Percentiles rank a stretch among this genome's conserved stretches.
phyloP scores from a whole-genome alignment of 495 filamentous ascomycete species.

The Tuber aestivum region DNA sequence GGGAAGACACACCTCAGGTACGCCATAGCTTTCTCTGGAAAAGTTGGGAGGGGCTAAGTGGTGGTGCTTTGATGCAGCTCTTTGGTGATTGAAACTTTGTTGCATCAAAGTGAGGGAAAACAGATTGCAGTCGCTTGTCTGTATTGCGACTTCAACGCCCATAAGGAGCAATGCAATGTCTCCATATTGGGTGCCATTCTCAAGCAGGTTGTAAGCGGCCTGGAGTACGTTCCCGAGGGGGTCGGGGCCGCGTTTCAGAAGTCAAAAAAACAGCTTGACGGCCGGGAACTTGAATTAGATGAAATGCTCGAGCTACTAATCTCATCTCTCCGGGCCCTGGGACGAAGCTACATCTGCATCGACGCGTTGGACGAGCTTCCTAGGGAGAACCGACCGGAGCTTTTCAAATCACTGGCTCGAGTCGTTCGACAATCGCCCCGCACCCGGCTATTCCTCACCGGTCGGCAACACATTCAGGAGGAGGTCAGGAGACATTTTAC shows the following conservation, averaged over 20 bases:
- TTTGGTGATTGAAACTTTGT: not conserved
- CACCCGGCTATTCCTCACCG: not conserved
- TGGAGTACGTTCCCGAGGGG: not conserved
- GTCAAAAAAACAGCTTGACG: not conserved
- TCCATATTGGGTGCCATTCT: not conserved
- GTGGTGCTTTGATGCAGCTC: not conserved
- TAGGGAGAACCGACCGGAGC: not conserved
- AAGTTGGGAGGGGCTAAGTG: not conserved
- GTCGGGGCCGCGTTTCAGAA: not conserved
- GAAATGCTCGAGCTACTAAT: not conserved
- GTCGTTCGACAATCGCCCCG: not conserved
- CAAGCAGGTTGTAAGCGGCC: not conserved
- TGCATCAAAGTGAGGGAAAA: rapidly evolving
- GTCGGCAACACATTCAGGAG: not conserved
- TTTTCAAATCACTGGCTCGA: not conserved
- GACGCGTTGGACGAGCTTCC: not conserved
- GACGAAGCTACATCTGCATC: not conserved
- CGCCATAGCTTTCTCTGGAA: not conserved
- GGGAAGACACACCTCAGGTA: not conserved
- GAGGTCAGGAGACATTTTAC: not conserved
- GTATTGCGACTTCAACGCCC: not conserved
- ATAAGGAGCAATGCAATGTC: not conserved
- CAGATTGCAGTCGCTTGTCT: not conserved
- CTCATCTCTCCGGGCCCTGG: not conserved
- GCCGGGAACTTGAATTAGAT: not conserved